Evolutionary conservation across 116 monocot species (phyloP).

Genomic region (Dioscorea cayenensis): DNA sequence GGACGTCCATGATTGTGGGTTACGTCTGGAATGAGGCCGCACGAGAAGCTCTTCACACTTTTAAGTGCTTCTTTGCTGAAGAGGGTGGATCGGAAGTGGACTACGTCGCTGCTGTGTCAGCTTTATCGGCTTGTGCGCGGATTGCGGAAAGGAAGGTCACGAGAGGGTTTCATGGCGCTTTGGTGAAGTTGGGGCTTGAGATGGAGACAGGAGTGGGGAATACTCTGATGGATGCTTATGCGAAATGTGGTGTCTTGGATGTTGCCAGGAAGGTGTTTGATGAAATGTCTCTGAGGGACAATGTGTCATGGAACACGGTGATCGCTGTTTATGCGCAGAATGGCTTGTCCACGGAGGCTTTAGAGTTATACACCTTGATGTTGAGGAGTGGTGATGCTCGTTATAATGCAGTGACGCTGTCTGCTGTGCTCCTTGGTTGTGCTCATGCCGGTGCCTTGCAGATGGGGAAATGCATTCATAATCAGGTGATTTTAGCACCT

Average conservation of each 20-base stretch:
- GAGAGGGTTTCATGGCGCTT: conserved; percentile 42
- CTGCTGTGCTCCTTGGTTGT: conserved; percentile 64
- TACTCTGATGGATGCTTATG: conserved; percentile 75
- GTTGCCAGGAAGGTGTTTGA: conserved; percentile 62
- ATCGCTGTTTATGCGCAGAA: conserved; percentile 70
- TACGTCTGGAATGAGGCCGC: conserved; percentile 35
- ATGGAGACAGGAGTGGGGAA: conserved; percentile 54
- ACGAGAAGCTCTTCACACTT: conserved; percentile 20
- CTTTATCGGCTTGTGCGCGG: conserved; percentile 50
- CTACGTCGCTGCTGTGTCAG: conserved; percentile 45
- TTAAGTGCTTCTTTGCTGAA: conserved; percentile 32
- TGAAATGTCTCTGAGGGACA: conserved; percentile 52
- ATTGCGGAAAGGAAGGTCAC: conserved; percentile 21
- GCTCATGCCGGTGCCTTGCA: conserved; percentile 72
- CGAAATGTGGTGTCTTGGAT: conserved; percentile 50
- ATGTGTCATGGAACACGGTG: conserved; percentile 83
- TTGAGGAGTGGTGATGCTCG: conserved; percentile 11
- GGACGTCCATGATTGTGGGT: conserved; percentile 66
- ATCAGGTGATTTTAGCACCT: conserved; percentile 35
- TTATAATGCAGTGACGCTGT: conserved; percentile 62
- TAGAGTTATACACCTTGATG: conserved; percentile 50
- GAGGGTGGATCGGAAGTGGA: conserved; percentile 26
- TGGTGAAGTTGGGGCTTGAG: conserved; percentile 43
- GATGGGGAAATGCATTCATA: conserved; percentile 67
- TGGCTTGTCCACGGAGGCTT: conserved; percentile 52